Percentiles rank a stretch among this genome's conserved stretches.
Evolutionary conservation across 2,329 filamentous ascomycete species (phyloP).

Genomic region (Leptodontidium sp.): DNA sequence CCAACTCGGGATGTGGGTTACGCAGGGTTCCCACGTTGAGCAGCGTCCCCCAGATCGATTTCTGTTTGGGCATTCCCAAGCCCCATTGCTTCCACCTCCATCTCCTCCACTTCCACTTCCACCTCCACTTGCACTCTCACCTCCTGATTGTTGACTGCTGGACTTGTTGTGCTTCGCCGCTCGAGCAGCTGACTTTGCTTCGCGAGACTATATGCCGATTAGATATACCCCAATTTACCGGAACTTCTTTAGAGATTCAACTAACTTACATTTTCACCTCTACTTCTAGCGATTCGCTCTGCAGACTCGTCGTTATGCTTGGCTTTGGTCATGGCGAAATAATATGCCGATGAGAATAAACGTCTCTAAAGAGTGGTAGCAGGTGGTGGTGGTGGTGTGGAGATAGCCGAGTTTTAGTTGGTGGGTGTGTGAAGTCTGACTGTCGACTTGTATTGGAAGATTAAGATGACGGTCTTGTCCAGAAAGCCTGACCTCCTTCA

Average conservation of each 20-base stretch:
- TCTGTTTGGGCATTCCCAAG: slow-evolving; percentile 24
- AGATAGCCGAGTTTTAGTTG: neutral
- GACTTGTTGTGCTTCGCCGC: slow-evolving; percentile 27
- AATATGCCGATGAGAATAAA: neutral
- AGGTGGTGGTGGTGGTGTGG: neutral
- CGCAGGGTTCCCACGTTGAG: slow-evolving; percentile 32
- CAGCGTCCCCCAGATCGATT: slow-evolving; percentile 33
- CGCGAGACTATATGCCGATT: slow-evolving; percentile 27
- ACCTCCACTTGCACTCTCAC: slow-evolving; percentile 4
- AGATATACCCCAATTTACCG: slow-evolving; percentile 1
- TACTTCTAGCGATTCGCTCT: slow-evolving; percentile 31
- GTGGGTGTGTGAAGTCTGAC: neutral
- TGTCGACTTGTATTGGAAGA: neutral
- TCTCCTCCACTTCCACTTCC: slow-evolving; percentile 13
- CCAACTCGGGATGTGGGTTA: slow-evolving; percentile 21
- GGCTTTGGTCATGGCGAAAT: slow-evolving; percentile 29
- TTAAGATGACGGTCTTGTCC: too few species aligned
- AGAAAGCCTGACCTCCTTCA: neutral
- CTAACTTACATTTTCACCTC: slow-evolving; percentile 33
- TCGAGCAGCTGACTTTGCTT: slow-evolving; percentile 33
- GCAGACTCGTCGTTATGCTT: slow-evolving; percentile 33
- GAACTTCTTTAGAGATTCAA: neutral
- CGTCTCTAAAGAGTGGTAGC: neutral
- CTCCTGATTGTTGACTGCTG: neutral
- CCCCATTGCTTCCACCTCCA: slow-evolving; percentile 4